Percentiles rank a stretch among this genome's conserved stretches.
Conservation (phyloP, 2,329 filamentous ascomycete species). For the Fusarium beomiforme region DNA sequence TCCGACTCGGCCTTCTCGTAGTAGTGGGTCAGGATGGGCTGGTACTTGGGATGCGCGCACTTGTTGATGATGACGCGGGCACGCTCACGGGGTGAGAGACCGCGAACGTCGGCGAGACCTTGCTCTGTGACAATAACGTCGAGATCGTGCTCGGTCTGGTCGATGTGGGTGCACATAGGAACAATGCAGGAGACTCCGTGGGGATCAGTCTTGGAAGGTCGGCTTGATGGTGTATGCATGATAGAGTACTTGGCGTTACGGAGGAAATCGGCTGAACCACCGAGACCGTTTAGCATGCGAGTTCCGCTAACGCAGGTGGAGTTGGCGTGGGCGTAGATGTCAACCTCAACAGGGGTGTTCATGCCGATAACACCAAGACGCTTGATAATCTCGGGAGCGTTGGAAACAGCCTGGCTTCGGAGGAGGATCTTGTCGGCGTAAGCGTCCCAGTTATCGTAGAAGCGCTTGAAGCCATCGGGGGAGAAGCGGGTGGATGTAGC, state of each 20-base stretch:
- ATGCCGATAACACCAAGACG: slow-evolving; percentile 89
- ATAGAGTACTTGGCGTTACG: slow-evolving; percentile 84
- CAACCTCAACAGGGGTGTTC: slow-evolving; percentile 94
- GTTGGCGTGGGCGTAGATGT: slow-evolving; percentile 95
- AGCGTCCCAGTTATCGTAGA: slow-evolving; percentile 85
- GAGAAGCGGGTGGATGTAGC: slow-evolving; percentile 92
- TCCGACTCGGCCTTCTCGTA: slow-evolving; percentile 87
- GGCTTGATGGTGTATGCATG: slow-evolving; percentile 89
- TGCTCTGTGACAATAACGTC: slow-evolving; percentile 83
- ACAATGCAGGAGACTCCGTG: slow-evolving; percentile 87
- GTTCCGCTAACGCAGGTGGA: slow-evolving; percentile 88
- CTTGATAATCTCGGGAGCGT: slow-evolving; percentile 90
- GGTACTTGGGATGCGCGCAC: slow-evolving; percentile 86
- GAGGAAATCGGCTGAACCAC: slow-evolving; percentile 84
- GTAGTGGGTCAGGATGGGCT: slow-evolving; percentile 83
- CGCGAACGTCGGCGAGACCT: slow-evolving; percentile 86
- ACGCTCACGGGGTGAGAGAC: slow-evolving; percentile 80
- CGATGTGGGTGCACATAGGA: slow-evolving; percentile 92
- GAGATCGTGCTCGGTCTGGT: slow-evolving; percentile 93
- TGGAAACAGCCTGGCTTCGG: slow-evolving; percentile 87
- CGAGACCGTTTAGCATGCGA: slow-evolving; percentile 87
- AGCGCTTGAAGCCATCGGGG: slow-evolving; percentile 88
- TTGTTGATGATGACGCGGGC: slow-evolving; percentile 87
- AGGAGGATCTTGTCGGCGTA: slow-evolving; percentile 87
- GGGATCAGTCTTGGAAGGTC: slow-evolving; percentile 84